Evolutionary conservation across 140 eudicot genomes (phyloP).

Genomic region (Flaveria floridana): DNA sequence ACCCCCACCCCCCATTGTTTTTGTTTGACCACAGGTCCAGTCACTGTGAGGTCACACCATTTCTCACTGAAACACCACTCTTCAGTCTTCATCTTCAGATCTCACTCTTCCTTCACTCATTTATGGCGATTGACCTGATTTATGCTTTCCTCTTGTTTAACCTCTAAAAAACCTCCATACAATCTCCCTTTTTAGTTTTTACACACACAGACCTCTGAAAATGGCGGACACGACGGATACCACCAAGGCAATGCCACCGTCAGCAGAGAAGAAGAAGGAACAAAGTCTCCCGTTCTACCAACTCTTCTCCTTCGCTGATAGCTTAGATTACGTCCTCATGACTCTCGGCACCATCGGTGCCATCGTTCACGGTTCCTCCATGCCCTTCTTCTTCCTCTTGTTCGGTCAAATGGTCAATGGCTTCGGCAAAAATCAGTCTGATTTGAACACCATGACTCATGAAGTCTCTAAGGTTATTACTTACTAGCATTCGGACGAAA

Average conservation of each 20-base stretch:
- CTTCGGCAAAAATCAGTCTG: slow-evolving; percentile 85
- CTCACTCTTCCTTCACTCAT: background rate
- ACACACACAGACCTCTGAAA: background rate
- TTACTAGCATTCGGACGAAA: background rate
- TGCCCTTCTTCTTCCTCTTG: slow-evolving; percentile 84
- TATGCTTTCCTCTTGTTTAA: background rate
- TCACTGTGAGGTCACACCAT: slow-evolving; percentile 26
- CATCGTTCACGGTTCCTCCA: slow-evolving; percentile 70
- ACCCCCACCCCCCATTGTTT: background rate
- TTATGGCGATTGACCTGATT: slow-evolving; percentile 18
- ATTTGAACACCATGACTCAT: slow-evolving; percentile 71
- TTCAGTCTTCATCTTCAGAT: background rate
- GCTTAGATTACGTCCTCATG: slow-evolving; percentile 59
- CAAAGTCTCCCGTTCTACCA: slow-evolving; percentile 76
- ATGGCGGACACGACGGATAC: slow-evolving; percentile 60
- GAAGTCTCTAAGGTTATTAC: slow-evolving; percentile 81
- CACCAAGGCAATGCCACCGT: slow-evolving; percentile 52
- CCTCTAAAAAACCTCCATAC: background rate
- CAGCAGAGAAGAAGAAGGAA: slow-evolving; percentile 76
- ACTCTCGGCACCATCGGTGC: slow-evolving; percentile 59
- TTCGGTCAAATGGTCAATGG: slow-evolving; percentile 96
- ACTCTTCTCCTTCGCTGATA: slow-evolving; percentile 81
- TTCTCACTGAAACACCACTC: slow-evolving; percentile 24
- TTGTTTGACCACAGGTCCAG: slow-evolving; percentile 25
- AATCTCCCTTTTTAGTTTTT: background rate